Conservation (phyloP, 768 basidiomycete genomes). For the Ramaria sp. region DNA sequence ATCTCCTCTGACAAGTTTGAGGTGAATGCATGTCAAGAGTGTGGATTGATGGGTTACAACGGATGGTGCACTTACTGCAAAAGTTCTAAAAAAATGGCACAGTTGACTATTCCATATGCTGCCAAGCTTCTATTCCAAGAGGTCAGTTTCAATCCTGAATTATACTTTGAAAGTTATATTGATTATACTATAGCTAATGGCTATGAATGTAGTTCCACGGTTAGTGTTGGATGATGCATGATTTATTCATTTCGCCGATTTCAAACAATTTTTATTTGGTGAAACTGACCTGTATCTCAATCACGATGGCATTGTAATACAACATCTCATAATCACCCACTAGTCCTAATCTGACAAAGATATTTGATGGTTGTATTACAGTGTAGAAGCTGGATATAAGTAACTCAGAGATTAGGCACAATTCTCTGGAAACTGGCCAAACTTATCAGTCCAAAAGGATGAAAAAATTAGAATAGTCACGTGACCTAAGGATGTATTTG, state of each 20-base stretch:
- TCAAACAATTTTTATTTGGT: background rate
- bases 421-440: too few species aligned
- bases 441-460: too few species aligned
- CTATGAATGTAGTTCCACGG: conserved; percentile 92
- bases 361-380: too few species aligned
- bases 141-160: conserved; percentile 29
- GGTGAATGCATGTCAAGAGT: conserved; percentile 89
- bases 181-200: conserved; percentile 58
- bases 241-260: background rate
- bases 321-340: too few species aligned
- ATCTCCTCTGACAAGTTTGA: conserved; percentile 98
- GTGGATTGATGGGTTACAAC: conserved; percentile 89
- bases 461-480: too few species aligned
- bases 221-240: conserved; percentile 72
- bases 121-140: conserved; percentile 90
- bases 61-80: conserved; percentile 99
- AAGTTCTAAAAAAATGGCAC: conserved; percentile 92
- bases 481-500: too few species aligned
- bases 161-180: background rate
- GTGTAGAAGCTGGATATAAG: too few species aligned
- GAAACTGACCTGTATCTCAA: background rate
- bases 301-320: too few species aligned
- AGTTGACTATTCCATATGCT: conserved; percentile 92
- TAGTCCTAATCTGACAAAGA: too few species aligned
- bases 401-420: too few species aligned